Percentiles rank a stretch among this genome's conserved stretches.
Evolutionary conservation across 1,139 yeast genomes (phyloP).

Genomic region (Sugiyamaella novakii): DNA sequence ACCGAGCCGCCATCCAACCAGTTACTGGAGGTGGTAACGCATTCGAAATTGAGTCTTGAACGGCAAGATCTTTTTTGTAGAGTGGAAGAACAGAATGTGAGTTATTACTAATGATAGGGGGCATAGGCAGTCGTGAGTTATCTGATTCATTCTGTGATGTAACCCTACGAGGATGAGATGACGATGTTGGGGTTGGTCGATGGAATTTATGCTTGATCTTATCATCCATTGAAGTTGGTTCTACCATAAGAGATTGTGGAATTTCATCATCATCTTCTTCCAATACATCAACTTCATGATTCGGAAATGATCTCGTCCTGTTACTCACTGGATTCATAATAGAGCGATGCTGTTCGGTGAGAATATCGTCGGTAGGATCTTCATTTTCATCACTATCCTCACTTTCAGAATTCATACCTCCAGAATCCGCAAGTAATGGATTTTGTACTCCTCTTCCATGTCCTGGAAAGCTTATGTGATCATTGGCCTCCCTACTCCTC

Average conservation of each 20-base stretch:
- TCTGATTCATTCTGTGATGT: neutral
- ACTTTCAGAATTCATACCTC: slow-evolving; percentile 13
- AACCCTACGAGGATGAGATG: neutral
- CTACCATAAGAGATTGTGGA: slow-evolving; percentile 37
- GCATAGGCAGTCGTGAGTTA: too few species aligned
- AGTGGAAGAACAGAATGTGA: slow-evolving; percentile 11
- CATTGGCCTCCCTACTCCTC: neutral
- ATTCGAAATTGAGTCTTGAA: too few species aligned
- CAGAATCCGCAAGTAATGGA: slow-evolving; percentile 1
- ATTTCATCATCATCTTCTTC: slow-evolving; percentile 23
- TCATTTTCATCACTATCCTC: slow-evolving; percentile 15
- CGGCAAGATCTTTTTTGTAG: neutral
- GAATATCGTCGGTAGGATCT: slow-evolving; percentile 8
- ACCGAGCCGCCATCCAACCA: slow-evolving; percentile 8
- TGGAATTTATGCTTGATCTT: neutral
- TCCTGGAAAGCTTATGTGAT: neutral
- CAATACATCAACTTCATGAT: neutral
- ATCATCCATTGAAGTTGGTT: neutral
- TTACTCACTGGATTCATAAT: neutral
- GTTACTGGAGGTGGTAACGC: neutral
- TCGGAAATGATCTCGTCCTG: neutral
- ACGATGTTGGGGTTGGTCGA: neutral
- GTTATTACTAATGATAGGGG: too few species aligned
- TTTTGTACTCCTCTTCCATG: neutral
- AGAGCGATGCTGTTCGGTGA: slow-evolving; percentile 5